Evolutionary conservation across 805 yeast genomes (phyloP).

Genomic region (Kazachstania martiniae): DNA sequence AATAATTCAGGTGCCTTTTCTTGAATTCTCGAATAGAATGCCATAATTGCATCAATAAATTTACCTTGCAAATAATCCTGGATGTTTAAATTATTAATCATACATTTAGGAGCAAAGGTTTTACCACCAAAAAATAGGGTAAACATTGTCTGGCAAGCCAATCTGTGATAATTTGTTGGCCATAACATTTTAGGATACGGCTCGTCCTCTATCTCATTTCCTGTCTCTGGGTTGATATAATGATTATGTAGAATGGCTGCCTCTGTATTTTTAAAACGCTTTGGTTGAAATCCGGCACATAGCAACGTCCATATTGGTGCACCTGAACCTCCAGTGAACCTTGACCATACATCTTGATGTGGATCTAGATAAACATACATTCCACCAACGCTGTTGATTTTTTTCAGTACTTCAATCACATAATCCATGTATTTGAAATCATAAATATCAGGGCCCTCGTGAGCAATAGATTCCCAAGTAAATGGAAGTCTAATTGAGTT

Average conservation of each 20-base stretch:
- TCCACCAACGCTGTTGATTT: constrained; percentile 54
- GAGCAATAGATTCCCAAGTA: constrained; percentile 92
- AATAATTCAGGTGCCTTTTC: constrained; percentile 35
- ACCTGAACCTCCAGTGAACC: constrained; percentile 83
- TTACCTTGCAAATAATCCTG: constrained; percentile 66
- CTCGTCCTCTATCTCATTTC: constrained; percentile 29
- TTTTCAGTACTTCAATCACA: constrained; percentile 49
- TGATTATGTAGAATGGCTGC: constrained; percentile 72
- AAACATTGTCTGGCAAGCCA: constrained; percentile 74
- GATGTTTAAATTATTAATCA: constrained; percentile 60
- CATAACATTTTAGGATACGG: constrained; percentile 77
- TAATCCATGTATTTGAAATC: constrained; percentile 69
- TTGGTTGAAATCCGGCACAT: constrained; percentile 80
- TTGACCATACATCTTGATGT: constrained; percentile 92
- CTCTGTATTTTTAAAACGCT: constrained; percentile 55
- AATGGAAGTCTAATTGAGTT: constrained; percentile 66
- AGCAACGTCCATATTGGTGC: constrained; percentile 90
- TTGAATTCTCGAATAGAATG: constrained; percentile 34
- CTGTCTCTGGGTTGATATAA: constrained; percentile 29
- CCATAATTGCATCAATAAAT: constrained; percentile 43
- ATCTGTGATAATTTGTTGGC: constrained; percentile 75
- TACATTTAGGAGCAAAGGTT: constrained; percentile 64
- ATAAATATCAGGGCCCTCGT: constrained; percentile 72
- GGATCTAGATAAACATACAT: constrained; percentile 75
- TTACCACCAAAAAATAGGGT: constrained; percentile 76